Evolutionary conservation across 2,329 filamentous ascomycete species (phyloP).

Genomic region (Xylogone sp.): DNA sequence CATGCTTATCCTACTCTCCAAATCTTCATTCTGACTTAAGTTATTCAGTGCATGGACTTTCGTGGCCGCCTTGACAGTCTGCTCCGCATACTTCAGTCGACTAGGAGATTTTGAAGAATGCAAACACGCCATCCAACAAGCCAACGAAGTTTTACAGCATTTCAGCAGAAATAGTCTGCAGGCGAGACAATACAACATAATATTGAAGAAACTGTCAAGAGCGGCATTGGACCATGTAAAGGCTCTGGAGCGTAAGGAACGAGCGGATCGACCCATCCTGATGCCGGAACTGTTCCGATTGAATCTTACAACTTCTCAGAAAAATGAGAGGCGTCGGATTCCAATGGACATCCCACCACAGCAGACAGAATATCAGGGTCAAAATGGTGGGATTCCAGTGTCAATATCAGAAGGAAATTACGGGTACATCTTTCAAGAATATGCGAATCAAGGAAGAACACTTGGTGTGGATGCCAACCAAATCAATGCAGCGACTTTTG

Average conservation of each 20-base stretch:
- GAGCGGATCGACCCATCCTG: not conserved
- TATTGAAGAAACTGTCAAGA: slow-evolving; percentile 2
- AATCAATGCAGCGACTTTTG: not conserved
- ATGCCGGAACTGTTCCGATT: slow-evolving; percentile 2
- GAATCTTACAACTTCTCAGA: not conserved
- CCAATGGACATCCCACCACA: not conserved
- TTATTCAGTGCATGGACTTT: slow-evolving; percentile 2
- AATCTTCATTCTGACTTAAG: not conserved
- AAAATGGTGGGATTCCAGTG: too few species aligned
- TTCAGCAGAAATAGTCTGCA: slow-evolving; percentile 1
- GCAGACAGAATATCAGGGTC: too few species aligned
- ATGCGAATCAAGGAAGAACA: not conserved
- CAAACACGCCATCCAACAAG: slow-evolving; percentile 1
- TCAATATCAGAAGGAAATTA: too few species aligned
- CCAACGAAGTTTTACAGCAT: not conserved
- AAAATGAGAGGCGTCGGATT: not conserved
- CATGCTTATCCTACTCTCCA: not conserved
- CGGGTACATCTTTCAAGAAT: too few species aligned
- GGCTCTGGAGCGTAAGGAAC: not conserved
- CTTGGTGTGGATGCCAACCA: too few species aligned
- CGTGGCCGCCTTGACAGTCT: slow-evolving; percentile 1
- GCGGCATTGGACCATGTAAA: not conserved
- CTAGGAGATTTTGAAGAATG: not conserved
- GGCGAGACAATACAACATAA: slow-evolving; percentile 1
- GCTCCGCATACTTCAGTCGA: slow-evolving; percentile 1